Evolutionary conservation across 2,329 filamentous ascomycete genomes (phyloP).

Genomic region (Exophiala calicioides): DNA sequence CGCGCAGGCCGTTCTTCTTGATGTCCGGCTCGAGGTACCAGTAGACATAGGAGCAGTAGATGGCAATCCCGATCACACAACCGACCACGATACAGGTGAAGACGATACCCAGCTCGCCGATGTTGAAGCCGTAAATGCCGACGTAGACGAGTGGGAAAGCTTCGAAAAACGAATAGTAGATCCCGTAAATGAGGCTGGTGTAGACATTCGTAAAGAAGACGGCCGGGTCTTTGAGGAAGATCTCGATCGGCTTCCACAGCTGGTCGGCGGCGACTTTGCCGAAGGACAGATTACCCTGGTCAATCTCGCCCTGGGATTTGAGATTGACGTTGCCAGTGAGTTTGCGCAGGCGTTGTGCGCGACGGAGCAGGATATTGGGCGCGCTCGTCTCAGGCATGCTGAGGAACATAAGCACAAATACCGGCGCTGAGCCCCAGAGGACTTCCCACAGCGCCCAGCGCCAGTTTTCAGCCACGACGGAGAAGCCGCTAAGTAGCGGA

Average conservation of each 20-base stretch:
- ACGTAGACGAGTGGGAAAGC: constrained; percentile 67
- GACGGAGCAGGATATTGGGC: constrained; percentile 61
- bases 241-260: constrained; percentile 60
- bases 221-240: constrained; percentile 62
- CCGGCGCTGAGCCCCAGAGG: constrained; percentile 60
- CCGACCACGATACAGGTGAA: constrained; percentile 63
- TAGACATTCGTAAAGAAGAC: constrained; percentile 64
- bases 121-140: constrained; percentile 60
- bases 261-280: constrained; percentile 53
- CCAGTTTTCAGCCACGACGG: constrained; percentile 60
- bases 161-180: constrained; percentile 60
- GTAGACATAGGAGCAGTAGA: constrained; percentile 56
- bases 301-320: constrained; percentile 65
- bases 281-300: constrained; percentile 57
- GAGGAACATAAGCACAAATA: constrained; percentile 63
- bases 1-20: constrained; percentile 49
- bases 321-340: constrained; percentile 59
- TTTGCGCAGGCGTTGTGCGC: constrained; percentile 62
- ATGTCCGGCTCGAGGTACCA: constrained; percentile 55
- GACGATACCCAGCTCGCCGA: constrained; percentile 60
- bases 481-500: constrained; percentile 60
- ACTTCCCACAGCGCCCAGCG: constrained; percentile 63
- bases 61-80: constrained; percentile 53
- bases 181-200: constrained; percentile 57
- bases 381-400: constrained; percentile 65